Base-by-base conservation (phyloP, 192 early-diverging fungal genomes). In the Geranomyces michiganensis region DNA sequence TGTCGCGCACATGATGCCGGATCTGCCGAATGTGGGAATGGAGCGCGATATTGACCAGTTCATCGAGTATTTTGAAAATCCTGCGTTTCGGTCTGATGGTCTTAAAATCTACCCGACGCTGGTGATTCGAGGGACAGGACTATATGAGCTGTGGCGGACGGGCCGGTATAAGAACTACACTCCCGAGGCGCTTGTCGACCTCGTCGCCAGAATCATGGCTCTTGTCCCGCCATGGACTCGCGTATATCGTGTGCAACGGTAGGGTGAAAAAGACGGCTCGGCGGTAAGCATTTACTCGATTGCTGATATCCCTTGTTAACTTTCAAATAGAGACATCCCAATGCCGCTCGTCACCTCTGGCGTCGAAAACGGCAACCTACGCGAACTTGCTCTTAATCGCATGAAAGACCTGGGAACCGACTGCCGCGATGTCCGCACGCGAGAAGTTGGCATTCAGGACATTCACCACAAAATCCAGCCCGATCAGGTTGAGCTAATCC, bases 1-100 rank as follows among this genome's bases (percentile, higher is more conserved):
- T 0, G 97, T 99, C 12, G 90, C 96, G 17, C 97, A 99, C 68
- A 99, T 99, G 97, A 99, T 99, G 97, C 97, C 97, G 12, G 96
- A 99, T 83, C 81, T 99, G 63, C 96, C 97, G 1, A 99, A 99
- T 72, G 96, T 99, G 13, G 96, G 96, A 19, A 98, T 98, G 95
- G 96, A 98, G 79, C 89, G 97, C 32, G 97, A 99, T 70, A 87
- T 99, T 60, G 97, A 97, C 65, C 97, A 99, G 80, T 98, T 99
- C 79, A 96, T 96, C 70, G 86, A 88, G 64, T 86, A 81, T 51
- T 99, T 99, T 89, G 97, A 98, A 77, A 99, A 97, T 75, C 97
- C 97, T 22, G 91, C 92, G n/a, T 99, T 94, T 83, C 91, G 97
- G 48, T 93, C 95, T 0, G 97, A 99, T 77, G 97, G 97, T 13